phyloP scores from a whole-genome alignment of 2,329 filamentous ascomycete genomes.

The Nigrospora oryzae region DNA sequence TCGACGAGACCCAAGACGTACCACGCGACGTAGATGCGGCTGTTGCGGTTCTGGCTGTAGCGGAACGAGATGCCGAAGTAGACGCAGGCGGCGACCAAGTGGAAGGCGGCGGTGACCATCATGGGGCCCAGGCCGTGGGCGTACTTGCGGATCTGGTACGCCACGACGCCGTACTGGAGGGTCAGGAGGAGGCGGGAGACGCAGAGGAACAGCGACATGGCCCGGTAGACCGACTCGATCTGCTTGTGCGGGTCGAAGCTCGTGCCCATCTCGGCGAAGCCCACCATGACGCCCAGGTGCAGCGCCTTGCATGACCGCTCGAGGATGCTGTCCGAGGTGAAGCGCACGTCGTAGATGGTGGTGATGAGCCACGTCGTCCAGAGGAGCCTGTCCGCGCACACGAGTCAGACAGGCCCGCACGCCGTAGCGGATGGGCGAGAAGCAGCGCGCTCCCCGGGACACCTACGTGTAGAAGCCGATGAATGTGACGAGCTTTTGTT shows the following conservation, averaged over 20 bases:
- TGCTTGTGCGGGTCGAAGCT: slow-evolving; percentile 31
- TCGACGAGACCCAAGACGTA: slow-evolving; percentile 48
- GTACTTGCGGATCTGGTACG: slow-evolving; percentile 32
- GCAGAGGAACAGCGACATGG: slow-evolving; percentile 38
- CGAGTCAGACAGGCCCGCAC: slow-evolving; percentile 11
- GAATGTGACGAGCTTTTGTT: slow-evolving; percentile 26
- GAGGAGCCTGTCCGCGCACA: slow-evolving; percentile 32
- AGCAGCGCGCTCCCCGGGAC: not conserved
- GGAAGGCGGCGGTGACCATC: slow-evolving; percentile 24
- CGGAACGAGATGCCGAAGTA: slow-evolving; percentile 33
- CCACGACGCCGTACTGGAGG: slow-evolving; percentile 42
- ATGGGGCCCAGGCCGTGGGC: slow-evolving; percentile 26
- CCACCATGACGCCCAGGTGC: slow-evolving; percentile 57
- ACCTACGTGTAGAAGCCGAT: slow-evolving; percentile 41
- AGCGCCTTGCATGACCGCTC: slow-evolving; percentile 49
- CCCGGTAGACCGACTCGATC: slow-evolving; percentile 25
- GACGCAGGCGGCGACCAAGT: slow-evolving; percentile 23
- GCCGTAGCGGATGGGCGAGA: not conserved
- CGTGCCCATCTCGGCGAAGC: slow-evolving; percentile 52
- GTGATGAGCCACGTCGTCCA: slow-evolving; percentile 65
- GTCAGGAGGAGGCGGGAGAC: slow-evolving; percentile 43
- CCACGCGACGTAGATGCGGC: slow-evolving; percentile 31
- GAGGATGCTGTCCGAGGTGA: slow-evolving; percentile 55
- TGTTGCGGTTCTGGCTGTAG: slow-evolving; percentile 23
- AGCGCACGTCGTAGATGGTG: slow-evolving; percentile 57